A percentile compares a stretch with the other conserved stretches of the same genome.
Evolutionary conservation across 257 asterid species (phyloP).

Genomic region (Lithospermum erythrorhizon): DNA sequence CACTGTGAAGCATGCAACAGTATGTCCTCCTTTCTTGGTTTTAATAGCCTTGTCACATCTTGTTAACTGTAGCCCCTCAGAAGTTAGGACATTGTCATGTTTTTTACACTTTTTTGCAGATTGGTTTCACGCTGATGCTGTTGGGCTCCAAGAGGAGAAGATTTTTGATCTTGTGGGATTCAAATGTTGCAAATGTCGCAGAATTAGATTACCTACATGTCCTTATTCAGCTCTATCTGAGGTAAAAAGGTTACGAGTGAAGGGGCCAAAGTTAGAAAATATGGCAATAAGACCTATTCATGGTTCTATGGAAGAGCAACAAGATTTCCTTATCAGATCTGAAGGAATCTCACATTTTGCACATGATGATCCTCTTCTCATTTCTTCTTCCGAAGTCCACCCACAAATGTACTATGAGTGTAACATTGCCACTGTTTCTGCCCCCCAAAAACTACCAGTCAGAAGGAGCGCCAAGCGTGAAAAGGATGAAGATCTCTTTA

Average conservation of each 20-base stretch:
- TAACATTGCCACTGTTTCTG: constrained; percentile 26
- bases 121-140: constrained; percentile 83
- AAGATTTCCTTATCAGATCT: neutral
- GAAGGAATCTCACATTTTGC: constrained; percentile 15
- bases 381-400: constrained; percentile 24
- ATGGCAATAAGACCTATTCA: constrained; percentile 17
- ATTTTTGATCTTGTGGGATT: constrained; percentile 41
- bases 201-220: constrained; percentile 56
- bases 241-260: constrained; percentile 23
- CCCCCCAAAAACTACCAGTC: constrained; percentile 55
- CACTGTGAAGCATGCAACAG: constrained; percentile 57
- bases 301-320: constrained; percentile 14
- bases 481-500: constrained; percentile 19
- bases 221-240: constrained; percentile 38
- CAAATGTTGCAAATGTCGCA: constrained; percentile 83
- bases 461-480: constrained; percentile 51
- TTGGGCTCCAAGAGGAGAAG: constrained; percentile 58
- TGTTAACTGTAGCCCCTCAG: constrained; percentile 8
- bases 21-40: constrained; percentile 23
- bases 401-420: constrained; percentile 28
- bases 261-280: constrained; percentile 22
- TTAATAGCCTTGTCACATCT: constrained; percentile 6
- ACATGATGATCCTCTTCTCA: constrained; percentile 19
- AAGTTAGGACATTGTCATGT: constrained; percentile 5
- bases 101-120: constrained; percentile 29